These are phyloP conservation scores for Apiospora sp. DNA, from an alignment of 2,329 filamentous ascomycete genomes.

Conservation along the genomic window DNA sequence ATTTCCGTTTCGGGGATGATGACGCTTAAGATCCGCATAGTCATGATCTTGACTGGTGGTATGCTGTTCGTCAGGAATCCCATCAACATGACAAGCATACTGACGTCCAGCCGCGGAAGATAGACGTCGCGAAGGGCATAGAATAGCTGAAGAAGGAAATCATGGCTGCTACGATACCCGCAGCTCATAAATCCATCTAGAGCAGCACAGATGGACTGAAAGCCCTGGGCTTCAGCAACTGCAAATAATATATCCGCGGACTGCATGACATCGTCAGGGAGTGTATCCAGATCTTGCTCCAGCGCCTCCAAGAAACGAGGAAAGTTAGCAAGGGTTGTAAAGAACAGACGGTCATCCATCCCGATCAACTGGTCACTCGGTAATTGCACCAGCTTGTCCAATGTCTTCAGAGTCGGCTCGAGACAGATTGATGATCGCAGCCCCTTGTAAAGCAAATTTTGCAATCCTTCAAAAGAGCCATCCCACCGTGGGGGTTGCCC, in stretches of 20 bases:
- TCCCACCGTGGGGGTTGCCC: constrained; percentile 89
- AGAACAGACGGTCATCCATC: constrained; percentile 81
- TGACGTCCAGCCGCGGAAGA: constrained; percentile 83
- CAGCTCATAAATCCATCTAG: constrained; percentile 75
- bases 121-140: constrained; percentile 78
- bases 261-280: constrained; percentile 63
- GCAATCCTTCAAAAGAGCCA: constrained; percentile 84
- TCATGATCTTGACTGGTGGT: constrained; percentile 90
- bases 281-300: constrained; percentile 65
- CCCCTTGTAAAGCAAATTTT: constrained; percentile 89
- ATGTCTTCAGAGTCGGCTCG: constrained; percentile 76
- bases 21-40: constrained; percentile 87
- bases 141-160: constrained; percentile 80
- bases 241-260: constrained; percentile 75
- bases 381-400: constrained; percentile 80
- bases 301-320: constrained; percentile 84
- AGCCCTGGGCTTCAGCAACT: constrained; percentile 77
- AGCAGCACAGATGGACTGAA: constrained; percentile 71
- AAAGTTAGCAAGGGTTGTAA: constrained; percentile 89
- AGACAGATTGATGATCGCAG: constrained; percentile 86
- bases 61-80: constrained; percentile 89
- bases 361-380: constrained; percentile 85
- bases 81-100: constrained; percentile 87
- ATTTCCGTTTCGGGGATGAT: constrained; percentile 92
- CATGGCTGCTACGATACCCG: constrained; percentile 71